A percentile compares a stretch with the other conserved stretches of the same genome.
Conservation (phyloP, 1,139 yeast species). For the Saccharomycopsis crataegensis region DNA sequence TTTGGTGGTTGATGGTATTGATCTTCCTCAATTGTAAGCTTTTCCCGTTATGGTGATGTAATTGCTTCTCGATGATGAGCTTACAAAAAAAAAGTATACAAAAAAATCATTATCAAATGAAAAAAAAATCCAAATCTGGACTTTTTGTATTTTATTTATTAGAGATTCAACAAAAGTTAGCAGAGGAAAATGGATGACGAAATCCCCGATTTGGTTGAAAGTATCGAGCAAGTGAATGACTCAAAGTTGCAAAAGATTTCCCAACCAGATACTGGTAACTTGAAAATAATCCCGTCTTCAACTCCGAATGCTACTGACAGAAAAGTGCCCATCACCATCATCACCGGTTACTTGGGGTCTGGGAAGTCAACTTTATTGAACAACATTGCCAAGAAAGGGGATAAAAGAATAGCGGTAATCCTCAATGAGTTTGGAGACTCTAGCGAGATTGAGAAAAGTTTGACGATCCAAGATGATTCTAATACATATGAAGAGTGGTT, state of each 20-base stretch:
- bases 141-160: background rate
- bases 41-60: background rate
- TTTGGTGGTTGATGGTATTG: no score
- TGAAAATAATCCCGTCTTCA: constrained; percentile 5
- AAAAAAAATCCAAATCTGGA: background rate
- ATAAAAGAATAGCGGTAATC: constrained; percentile 76
- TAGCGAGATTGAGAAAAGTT: constrained; percentile 78
- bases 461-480: constrained; percentile 60
- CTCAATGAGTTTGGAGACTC: constrained; percentile 89
- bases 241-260: background rate
- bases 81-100: background rate
- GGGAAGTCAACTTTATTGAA: constrained; percentile 88
- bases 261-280: constrained; percentile 1
- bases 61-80: background rate
- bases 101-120: background rate
- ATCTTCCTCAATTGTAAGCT: no score
- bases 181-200: constrained; percentile 8
- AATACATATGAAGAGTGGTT: constrained; percentile 85
- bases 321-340: constrained; percentile 83
- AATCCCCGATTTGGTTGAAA: constrained; percentile 18
- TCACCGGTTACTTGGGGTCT: constrained; percentile 92
- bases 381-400: constrained; percentile 60
- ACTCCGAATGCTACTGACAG: constrained; percentile 18
- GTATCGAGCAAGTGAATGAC: constrained; percentile 11
- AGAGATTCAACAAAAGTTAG: background rate